These are phyloP conservation scores for Smittium culicis DNA, from an alignment of 371 early-diverging fungal genomes.

Conservation along the genomic window DNA sequence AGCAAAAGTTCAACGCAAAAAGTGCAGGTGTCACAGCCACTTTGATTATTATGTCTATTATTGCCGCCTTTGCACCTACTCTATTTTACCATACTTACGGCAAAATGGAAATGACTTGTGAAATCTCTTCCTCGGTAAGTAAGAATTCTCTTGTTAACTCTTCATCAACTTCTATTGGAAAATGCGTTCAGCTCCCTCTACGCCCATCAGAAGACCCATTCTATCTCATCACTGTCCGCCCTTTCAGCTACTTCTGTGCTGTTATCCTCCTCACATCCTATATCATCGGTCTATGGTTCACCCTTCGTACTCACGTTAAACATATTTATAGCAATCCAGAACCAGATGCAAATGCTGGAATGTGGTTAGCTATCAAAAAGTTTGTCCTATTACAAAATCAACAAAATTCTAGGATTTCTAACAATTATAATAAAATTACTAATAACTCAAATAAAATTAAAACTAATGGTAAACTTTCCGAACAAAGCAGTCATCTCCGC, in stretches of 20 bases:
- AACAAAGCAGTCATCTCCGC: no score
- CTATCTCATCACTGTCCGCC: constrained; percentile 61
- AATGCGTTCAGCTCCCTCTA: constrained; percentile 48
- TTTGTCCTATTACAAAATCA: no score
- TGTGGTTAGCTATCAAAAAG: constrained; percentile 81
- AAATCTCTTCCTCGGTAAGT: constrained; percentile 5
- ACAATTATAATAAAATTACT: no score
- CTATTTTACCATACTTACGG: constrained; percentile 87
- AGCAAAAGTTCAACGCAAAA: constrained; percentile 86
- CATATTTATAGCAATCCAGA: no score
- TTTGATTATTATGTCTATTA: constrained; percentile 83
- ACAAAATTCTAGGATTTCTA: no score
- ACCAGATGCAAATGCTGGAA: no score
- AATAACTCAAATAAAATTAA: no score
- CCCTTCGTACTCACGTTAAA: no score
- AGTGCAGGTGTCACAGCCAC: constrained; percentile 89
- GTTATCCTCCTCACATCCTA: constrained; percentile 70
- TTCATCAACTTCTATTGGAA: constrained; percentile 31
- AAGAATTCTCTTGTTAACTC: constrained; percentile 1
- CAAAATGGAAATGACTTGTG: constrained; percentile 40
- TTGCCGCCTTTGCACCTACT: constrained; percentile 87
- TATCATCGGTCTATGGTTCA: constrained; percentile 79
- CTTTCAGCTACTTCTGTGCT: constrained; percentile 81
- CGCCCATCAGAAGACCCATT: constrained; percentile 67
- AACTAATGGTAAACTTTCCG: no score